Conservation (phyloP, 768 basidiomycete species). For the Phlegmacium glaucopus region DNA sequence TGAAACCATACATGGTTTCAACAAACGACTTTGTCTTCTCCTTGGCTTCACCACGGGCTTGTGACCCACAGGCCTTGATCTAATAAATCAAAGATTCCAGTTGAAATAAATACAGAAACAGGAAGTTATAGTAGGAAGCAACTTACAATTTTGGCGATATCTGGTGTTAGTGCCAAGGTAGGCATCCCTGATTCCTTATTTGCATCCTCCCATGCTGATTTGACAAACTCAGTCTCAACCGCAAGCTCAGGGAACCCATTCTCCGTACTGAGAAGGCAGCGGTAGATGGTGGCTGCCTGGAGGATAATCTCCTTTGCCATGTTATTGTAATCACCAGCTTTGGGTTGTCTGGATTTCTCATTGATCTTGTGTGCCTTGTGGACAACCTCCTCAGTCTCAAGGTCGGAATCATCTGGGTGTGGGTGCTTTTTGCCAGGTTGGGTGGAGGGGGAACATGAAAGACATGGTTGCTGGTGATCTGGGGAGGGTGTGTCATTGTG, state of each 20-base stretch:
- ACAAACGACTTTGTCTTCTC: conserved; percentile 8
- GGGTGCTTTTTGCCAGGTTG: too few species aligned
- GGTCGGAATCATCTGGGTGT: too few species aligned
- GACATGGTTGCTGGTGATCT: too few species aligned
- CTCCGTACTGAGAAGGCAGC: background rate
- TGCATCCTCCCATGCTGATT: background rate
- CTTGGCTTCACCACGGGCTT: conserved; percentile 16
- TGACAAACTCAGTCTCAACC: background rate
- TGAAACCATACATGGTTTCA: conserved; percentile 11
- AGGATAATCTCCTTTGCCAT: background rate
- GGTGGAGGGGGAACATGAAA: too few species aligned
- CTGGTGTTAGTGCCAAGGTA: background rate
- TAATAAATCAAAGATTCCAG: background rate
- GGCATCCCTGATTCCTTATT: background rate
- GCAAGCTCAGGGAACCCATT: background rate
- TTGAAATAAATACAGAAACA: background rate
- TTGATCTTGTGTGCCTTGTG: background rate
- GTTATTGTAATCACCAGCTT: background rate
- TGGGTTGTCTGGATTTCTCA: background rate
- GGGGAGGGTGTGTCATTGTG: too few species aligned
- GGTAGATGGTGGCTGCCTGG: background rate
- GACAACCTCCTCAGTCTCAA: too few species aligned
- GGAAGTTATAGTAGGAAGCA: background rate
- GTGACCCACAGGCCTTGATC: conserved; percentile 4
- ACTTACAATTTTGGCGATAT: background rate